A percentile compares a stretch with the other conserved stretches of the same genome.
Evolutionary conservation across 1,284 basidiomycete species (phyloP).

Genomic region (Peniophora sp.): DNA sequence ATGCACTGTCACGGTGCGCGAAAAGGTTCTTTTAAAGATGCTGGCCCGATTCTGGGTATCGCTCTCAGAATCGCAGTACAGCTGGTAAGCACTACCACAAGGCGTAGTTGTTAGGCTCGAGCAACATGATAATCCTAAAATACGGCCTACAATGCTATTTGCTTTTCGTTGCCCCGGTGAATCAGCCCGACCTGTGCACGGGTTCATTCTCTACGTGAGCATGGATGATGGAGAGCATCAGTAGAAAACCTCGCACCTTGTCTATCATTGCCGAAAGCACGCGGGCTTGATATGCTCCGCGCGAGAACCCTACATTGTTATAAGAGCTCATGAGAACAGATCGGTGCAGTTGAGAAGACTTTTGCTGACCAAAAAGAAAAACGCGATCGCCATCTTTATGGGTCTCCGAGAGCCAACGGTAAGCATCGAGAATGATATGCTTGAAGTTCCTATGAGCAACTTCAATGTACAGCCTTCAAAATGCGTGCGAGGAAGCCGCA

Average conservation of each 20-base stretch:
- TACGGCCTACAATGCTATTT: conserved; percentile 29
- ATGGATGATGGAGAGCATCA: background rate
- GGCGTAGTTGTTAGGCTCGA: no score
- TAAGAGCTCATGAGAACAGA: no score
- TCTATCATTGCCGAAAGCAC: conserved; percentile 33
- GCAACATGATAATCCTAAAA: no score
- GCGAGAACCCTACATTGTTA: conserved; percentile 42
- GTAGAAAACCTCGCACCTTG: conserved; percentile 20
- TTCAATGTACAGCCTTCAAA: no score
- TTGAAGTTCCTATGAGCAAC: conserved; percentile 4
- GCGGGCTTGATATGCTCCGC: conserved; percentile 38
- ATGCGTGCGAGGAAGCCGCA: background rate
- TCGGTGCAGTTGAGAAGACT: no score
- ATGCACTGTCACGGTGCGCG: conserved; percentile 22
- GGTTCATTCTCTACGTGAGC: background rate
- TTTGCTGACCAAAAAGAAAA: conserved; percentile 4
- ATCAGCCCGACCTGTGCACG: conserved; percentile 27
- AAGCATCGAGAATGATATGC: conserved; percentile 1
- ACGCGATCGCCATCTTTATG: conserved; percentile 4
- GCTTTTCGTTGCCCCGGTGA: conserved; percentile 22
- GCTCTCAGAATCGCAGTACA: no score
- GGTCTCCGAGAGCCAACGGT: conserved; percentile 6
- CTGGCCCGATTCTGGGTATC: no score
- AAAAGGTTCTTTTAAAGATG: conserved; percentile 30
- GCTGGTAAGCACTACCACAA: no score